Base-by-base conservation (phyloP, 2,329 filamentous ascomycete species). In the Trichoderma endophyticum region DNA sequence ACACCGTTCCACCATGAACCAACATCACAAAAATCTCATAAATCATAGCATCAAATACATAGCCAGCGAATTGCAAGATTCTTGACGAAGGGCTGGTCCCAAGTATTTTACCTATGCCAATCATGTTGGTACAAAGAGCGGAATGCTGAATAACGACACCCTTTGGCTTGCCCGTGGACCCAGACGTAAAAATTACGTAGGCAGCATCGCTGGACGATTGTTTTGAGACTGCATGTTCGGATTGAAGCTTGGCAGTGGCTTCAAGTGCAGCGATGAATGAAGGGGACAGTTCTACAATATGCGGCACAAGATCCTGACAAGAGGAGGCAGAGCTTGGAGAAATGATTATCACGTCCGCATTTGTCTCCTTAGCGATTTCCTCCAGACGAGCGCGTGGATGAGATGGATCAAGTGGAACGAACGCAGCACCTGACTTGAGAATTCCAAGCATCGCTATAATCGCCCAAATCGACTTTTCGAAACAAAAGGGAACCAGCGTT, bases 381-480 rank as follows among this genome's bases (percentile, higher is more conserved):
- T 73, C 21, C 1, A 54, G 34, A 2, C 67, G 71, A 3, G 28
- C 59, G 3, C 21, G 14, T 6, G 75, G 75, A 26, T 73, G 67
- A 2, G 67, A 54, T 3, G 74, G 64, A 63, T 80, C 79, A 15
- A 81, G 72, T 71, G 75, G 62, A 12, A 80, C 75, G 63, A 73
- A 75, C 70, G 30, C 77, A 24, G 75, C 78, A 1, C 78, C 79
- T 15, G 76, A 73, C 56, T 78, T 78, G 26, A 79, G 66, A 39
- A 79, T 73, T n/a, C 70, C 78, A n/a, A 79, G 57, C 68, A 77
- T 76, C 1, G 75, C 75, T 3, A 78, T 72, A 8, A 75, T 32
- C 9, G 75, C 72, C 73, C 72, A 75, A 21, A 63, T 30, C 9
- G 71, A 77, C 73, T 78, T 74, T 12, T 74, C 73, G 12, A 73